These are phyloP conservation scores for Endoconidiophora laricicola DNA, from an alignment of 2,329 filamentous ascomycete species.

Conservation along the genomic window DNA sequence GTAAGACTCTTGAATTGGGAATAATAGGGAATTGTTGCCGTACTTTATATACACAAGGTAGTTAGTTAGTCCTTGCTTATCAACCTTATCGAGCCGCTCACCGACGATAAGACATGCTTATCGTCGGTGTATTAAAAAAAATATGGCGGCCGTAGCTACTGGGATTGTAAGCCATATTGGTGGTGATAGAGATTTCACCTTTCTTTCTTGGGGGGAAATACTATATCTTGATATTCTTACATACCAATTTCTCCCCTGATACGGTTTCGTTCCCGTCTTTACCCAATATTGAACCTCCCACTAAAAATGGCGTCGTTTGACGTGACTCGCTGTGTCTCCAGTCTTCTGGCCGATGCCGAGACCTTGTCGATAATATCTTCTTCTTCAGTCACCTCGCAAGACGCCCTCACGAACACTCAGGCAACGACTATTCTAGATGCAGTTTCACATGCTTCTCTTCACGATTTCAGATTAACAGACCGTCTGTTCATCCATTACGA, in stretches of 20 bases:
- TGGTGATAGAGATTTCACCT: constrained; percentile 9
- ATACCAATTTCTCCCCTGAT: neutral
- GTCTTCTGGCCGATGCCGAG: constrained; percentile 13
- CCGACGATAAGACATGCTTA: constrained; percentile 10
- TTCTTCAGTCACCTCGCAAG: neutral
- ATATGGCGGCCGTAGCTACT: neutral
- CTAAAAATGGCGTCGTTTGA: constrained; percentile 13
- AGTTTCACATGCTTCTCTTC: constrained; percentile 52
- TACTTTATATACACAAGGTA: neutral
- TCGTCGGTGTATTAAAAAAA: constrained; percentile 12
- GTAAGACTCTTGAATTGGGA: neutral
- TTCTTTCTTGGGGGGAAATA: too few species aligned
- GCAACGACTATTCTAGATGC: constrained; percentile 53
- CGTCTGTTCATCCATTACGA: constrained; percentile 60
- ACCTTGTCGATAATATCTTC: constrained; percentile 31
- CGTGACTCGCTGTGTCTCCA: constrained; percentile 12
- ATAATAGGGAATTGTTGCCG: neutral
- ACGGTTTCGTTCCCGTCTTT: neutral
- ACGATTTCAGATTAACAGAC: constrained; percentile 48
- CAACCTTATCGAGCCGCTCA: constrained; percentile 3
- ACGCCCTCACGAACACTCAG: constrained; percentile 32
- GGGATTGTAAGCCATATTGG: neutral
- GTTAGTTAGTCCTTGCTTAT: neutral
- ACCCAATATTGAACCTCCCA: too few species aligned
- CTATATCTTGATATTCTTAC: too few species aligned